Conservation (phyloP, 116 monocot species). For the Dioscorea cayenensis region DNA sequence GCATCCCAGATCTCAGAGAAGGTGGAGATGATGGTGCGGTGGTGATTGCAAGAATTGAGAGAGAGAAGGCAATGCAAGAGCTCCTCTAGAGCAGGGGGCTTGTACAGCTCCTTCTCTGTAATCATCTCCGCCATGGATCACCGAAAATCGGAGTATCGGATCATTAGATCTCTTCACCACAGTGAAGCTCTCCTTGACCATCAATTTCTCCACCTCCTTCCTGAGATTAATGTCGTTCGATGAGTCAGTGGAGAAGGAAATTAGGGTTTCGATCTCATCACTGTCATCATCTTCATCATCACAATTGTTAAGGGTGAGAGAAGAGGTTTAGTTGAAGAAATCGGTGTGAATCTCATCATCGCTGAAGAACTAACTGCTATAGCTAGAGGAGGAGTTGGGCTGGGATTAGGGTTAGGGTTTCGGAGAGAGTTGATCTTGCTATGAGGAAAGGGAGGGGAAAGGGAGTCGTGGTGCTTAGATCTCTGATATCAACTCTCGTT, state of each 20-base stretch:
- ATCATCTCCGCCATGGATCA: conserved; percentile 88
- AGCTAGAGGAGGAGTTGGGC: conserved; percentile 17
- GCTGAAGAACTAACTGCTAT: conserved; percentile 55
- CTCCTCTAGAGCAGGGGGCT: conserved; percentile 50
- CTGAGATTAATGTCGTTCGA: conserved; percentile 1
- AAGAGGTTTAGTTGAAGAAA: not conserved
- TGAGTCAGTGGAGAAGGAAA: conserved; percentile 16
- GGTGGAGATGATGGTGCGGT: conserved; percentile 43
- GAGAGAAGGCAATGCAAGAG: conserved; percentile 67
- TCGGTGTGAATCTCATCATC: conserved; percentile 32
- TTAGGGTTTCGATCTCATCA: not conserved
- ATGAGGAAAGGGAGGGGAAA: conserved; percentile 25
- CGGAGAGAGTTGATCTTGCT: conserved; percentile 54
- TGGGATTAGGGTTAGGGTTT: conserved; percentile 30
- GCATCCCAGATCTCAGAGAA: conserved; percentile 28
- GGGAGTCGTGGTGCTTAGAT: conserved; percentile 20
- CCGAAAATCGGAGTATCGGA: conserved; percentile 64
- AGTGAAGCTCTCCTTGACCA: conserved; percentile 47
- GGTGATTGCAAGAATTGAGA: conserved; percentile 53
- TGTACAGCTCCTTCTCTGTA: conserved; percentile 63
- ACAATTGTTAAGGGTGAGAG: not conserved
- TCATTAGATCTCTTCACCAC: conserved; percentile 69
- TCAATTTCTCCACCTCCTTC: conserved; percentile 8
- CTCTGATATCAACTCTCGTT: no score
- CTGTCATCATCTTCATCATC: no score